Conservation (phyloP, 805 yeast species). For the Zygotorulaspora chibaensis region DNA sequence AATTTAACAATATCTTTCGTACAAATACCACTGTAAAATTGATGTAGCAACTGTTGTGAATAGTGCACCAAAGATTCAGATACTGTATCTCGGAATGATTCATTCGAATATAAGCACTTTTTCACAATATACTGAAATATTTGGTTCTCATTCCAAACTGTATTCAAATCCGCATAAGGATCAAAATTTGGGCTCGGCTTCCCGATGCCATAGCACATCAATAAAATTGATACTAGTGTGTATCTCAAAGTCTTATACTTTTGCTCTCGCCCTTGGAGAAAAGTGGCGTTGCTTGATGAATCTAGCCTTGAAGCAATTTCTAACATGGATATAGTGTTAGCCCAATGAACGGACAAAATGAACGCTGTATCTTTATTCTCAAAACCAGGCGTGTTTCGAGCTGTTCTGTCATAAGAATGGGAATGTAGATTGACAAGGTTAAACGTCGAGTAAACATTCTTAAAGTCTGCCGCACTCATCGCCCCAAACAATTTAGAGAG, state of each 20-base stretch:
- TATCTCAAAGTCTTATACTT: conserved; percentile 38
- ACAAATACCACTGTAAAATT: conserved; percentile 16
- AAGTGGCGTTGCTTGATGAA: conserved; percentile 30
- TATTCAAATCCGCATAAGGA: conserved; percentile 17
- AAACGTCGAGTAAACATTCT: conserved; percentile 17
- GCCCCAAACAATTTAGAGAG: conserved; percentile 16
- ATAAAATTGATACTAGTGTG: conserved; percentile 24
- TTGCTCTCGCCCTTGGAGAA: conserved; percentile 38
- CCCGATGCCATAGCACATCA: conserved; percentile 22
- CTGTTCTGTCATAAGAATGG: conserved; percentile 21
- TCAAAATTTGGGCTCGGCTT: conserved; percentile 18
- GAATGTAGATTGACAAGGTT: conserved; percentile 19
- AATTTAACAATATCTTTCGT: conserved; percentile 10
- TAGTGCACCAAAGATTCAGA: conserved; percentile 18
- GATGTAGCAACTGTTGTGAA: conserved; percentile 16
- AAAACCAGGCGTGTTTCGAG: conserved; percentile 16
- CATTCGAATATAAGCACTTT: conserved; percentile 17
- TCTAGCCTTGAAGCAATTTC: conserved; percentile 58
- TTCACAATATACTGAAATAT: conserved; percentile 31
- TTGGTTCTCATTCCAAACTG: conserved; percentile 23
- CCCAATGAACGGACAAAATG: conserved; percentile 28
- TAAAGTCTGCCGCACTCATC: conserved; percentile 13
- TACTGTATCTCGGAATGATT: conserved; percentile 17
- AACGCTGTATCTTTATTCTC: conserved; percentile 18
- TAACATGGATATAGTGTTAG: conserved; percentile 44